Base-by-base conservation (phyloP, 1,284 basidiomycete species). In the Melampsora americana region DNA sequence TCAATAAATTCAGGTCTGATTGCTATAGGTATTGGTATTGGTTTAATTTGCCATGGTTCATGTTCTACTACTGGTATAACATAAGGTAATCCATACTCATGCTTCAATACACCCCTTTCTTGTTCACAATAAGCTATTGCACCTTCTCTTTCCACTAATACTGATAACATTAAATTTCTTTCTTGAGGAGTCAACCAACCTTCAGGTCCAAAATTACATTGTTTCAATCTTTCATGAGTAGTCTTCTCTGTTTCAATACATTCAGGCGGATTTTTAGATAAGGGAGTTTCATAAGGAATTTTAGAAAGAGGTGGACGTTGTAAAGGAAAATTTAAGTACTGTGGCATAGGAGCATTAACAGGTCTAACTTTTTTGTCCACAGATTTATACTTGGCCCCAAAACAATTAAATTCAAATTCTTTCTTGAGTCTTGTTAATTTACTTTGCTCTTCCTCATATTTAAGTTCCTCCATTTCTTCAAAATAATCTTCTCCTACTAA, bases 381-480 rank as follows among this genome's bases (percentile, higher is more conserved):
- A 7, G 71, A 48, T 53, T 73, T 73, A 39, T 66, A 73, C 26
- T 73, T 73, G 2, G 62, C 23, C 2, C 28, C 61, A 20, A 64
- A 61, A 42, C 35, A 30, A n/a, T 44, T 12, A 14, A 48, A 28
- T 14, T 16, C 23, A 7, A 32, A 56, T 30, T 46, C 35, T 26
- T 4, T 53, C 18, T 20, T 20, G 4, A 20, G 2, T 53, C 23
- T 18, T 23, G 16, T 18, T 53, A 16, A 53, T 16, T 16, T 53
- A 53, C 16, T 53, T 53, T 53, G 50, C 23, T 53, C 50, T 35
- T 35, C 50, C 23, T 53, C 50, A 53, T 53, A 53, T 12, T 53
- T 53, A 53, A 53, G 23, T 12, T 35, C 9, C 35, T 35, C 35
- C 35, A 35, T 4, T 53, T 53, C 23, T 16, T 18, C 23, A 20